Percentiles rank a stretch among this genome's conserved stretches.
These are phyloP conservation scores for Colletotrichum melonis DNA, from an alignment of 2,329 filamentous ascomycete genomes.

Conservation along the genomic window DNA sequence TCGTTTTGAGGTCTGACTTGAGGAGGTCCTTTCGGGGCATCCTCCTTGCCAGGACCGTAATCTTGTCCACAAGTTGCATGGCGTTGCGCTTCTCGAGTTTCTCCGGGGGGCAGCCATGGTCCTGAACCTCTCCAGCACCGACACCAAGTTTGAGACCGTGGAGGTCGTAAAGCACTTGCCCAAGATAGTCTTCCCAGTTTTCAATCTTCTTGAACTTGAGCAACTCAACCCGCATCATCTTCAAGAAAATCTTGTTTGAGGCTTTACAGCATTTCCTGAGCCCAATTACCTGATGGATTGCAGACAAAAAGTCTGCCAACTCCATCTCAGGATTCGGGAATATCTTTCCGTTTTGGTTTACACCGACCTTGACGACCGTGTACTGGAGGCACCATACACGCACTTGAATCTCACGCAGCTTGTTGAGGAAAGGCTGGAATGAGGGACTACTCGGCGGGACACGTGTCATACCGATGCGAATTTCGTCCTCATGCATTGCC, in stretches of 20 bases:
- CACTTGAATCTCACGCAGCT: slow-evolving; percentile 87
- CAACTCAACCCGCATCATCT: slow-evolving; percentile 88
- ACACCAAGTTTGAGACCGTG: slow-evolving; percentile 83
- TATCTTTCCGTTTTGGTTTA: slow-evolving; percentile 71
- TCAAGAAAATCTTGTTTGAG: slow-evolving; percentile 88
- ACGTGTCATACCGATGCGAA: slow-evolving; percentile 79
- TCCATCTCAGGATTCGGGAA: slow-evolving; percentile 78
- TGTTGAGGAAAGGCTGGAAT: slow-evolving; percentile 70
- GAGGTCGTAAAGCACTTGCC: slow-evolving; percentile 85
- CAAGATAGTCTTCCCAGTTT: slow-evolving; percentile 87
- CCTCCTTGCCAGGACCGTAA: slow-evolving; percentile 82
- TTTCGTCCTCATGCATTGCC: slow-evolving; percentile 84
- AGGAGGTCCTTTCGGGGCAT: slow-evolving; percentile 91
- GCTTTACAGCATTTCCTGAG: slow-evolving; percentile 86
- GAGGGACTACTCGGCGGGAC: slow-evolving; percentile 68
- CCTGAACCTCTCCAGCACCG: slow-evolving; percentile 73
- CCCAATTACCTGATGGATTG: slow-evolving; percentile 86
- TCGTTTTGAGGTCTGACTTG: slow-evolving; percentile 89
- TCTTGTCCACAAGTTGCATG: slow-evolving; percentile 83
- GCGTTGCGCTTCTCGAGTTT: slow-evolving; percentile 84
- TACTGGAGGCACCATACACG: slow-evolving; percentile 92
- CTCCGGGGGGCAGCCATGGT: slow-evolving; percentile 84
- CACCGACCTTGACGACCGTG: slow-evolving; percentile 79
- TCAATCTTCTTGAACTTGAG: slow-evolving; percentile 80
- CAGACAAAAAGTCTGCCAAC: slow-evolving; percentile 81